Percentiles rank a stretch among this genome's conserved stretches.
phyloP scores from a whole-genome alignment of 768 basidiomycete genomes.

The Auricularia sp. region DNA sequence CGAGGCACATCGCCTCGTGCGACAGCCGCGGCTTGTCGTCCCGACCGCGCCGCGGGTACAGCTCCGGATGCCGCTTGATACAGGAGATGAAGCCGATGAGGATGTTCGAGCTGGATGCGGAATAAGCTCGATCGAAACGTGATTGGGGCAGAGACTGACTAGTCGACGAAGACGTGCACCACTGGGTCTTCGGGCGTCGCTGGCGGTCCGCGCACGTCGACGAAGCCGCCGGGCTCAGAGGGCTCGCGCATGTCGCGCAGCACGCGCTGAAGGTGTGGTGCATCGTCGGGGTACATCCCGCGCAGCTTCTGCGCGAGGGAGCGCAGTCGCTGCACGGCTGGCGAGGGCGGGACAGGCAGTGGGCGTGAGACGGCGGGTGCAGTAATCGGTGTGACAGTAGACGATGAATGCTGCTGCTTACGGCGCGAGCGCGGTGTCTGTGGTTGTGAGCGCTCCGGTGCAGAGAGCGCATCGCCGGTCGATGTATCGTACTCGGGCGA shows the following conservation, averaged over 20 bases:
- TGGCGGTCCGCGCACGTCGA: neutral
- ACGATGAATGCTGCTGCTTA: neutral
- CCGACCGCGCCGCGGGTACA: constrained; percentile 26
- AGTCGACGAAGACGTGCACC: constrained; percentile 36
- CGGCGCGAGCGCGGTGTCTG: neutral
- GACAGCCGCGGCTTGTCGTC: constrained; percentile 41
- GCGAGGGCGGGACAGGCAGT: constrained; percentile 32
- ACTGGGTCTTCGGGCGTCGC: constrained; percentile 16
- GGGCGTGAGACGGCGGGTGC: too few relatives aligned
- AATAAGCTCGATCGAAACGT: neutral
- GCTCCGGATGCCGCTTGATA: constrained; percentile 45
- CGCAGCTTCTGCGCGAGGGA: constrained; percentile 47
- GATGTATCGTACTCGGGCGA: constrained; percentile 5
- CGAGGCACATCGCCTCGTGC: constrained; percentile 64
- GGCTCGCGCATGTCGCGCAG: constrained; percentile 16
- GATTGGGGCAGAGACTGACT: constrained; percentile 23
- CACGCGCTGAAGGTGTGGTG: constrained; percentile 19
- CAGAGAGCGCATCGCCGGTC: constrained; percentile 11
- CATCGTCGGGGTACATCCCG: constrained; percentile 46
- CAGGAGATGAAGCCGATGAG: constrained; percentile 72
- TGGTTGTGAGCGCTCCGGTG: neutral
- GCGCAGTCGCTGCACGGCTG: constrained; percentile 40
- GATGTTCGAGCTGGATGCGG: constrained; percentile 65
- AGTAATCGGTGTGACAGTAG: neutral
- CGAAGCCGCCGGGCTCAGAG: neutral